Evolutionary conservation across 2,329 filamentous ascomycete species (phyloP).

Genomic region (Achaetomium macrosporum): DNA sequence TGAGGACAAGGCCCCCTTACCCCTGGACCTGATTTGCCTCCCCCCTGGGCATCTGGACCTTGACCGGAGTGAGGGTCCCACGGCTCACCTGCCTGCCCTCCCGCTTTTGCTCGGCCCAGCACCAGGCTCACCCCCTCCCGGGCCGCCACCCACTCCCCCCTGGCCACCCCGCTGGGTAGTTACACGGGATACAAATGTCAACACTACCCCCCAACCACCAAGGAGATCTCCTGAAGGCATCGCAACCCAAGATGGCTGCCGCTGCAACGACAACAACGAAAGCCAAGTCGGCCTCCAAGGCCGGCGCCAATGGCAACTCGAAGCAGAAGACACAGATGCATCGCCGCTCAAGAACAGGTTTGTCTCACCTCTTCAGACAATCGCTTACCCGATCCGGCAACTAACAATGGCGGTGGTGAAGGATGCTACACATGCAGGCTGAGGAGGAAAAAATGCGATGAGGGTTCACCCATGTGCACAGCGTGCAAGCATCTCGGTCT

Average conservation of each 20-base stretch:
- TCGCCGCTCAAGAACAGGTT: constrained; percentile 89
- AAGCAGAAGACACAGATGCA: constrained; percentile 83
- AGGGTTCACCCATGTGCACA: constrained; percentile 56
- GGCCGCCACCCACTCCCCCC: constrained; percentile 21
- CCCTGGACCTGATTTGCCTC: constrained; percentile 15
- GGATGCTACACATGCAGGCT: constrained; percentile 65
- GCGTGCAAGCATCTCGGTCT: constrained; percentile 72
- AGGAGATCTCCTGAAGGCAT: constrained; percentile 44
- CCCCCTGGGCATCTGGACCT: constrained; percentile 31
- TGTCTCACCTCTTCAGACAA: constrained; percentile 35
- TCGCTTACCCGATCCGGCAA: constrained; percentile 20
- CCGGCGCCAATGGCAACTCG: constrained; percentile 43
- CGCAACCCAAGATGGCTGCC: constrained; percentile 55
- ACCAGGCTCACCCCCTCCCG: constrained; percentile 23
- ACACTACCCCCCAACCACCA: constrained; percentile 57
- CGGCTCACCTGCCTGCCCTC: constrained; percentile 28
- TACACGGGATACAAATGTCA: constrained; percentile 57
- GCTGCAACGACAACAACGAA: constrained; percentile 43
- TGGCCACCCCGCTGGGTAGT: constrained; percentile 31
- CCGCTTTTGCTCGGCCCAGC: constrained; percentile 39
- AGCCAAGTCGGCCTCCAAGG: constrained; percentile 52
- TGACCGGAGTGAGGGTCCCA: constrained; percentile 30
- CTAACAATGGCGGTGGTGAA: constrained; percentile 33
- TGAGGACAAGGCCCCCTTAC: constrained; percentile 11
- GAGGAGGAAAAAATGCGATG: constrained; percentile 64